Conservation (phyloP, 176 grass and related monocot species). For the Bothriochloa decipiens region DNA sequence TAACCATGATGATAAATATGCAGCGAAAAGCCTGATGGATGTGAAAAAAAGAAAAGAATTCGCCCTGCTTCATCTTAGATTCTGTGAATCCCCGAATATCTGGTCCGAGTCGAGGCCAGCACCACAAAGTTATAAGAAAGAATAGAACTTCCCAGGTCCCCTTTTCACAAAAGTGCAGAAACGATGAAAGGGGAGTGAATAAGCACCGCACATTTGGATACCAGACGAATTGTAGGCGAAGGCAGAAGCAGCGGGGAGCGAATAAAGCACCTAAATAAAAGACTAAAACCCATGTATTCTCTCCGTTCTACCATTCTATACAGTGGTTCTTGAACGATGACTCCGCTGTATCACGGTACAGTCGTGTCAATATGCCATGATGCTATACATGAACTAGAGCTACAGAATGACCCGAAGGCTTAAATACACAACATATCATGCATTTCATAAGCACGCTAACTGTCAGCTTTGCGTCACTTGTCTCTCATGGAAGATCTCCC, state of each 20-base stretch:
- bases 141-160: not conserved
- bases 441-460: conserved; percentile 25
- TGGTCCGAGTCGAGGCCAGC: not conserved
- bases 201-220: conserved; percentile 1
- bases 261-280: conserved; percentile 31
- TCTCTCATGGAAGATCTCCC: conserved; percentile 57
- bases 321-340: conserved; percentile 32
- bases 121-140: conserved; percentile 17
- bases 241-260: conserved; percentile 26
- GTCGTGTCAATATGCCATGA: not conserved
- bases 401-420: not conserved
- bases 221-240: not conserved
- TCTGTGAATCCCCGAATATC: conserved; percentile 12
- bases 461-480: conserved; percentile 59
- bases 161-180: not conserved
- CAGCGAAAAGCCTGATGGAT: not conserved
- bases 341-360: conserved; percentile 27
- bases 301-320: conserved; percentile 47
- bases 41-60: not conserved
- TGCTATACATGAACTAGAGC: conserved; percentile 56
- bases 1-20: no score
- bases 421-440: conserved; percentile 31
- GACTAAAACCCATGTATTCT: conserved; percentile 41
- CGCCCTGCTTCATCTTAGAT: not conserved
- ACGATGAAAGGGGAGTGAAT: not conserved